Base-by-base conservation (phyloP, 257 asterid species). In the Parsonsia alboflavescens region DNA sequence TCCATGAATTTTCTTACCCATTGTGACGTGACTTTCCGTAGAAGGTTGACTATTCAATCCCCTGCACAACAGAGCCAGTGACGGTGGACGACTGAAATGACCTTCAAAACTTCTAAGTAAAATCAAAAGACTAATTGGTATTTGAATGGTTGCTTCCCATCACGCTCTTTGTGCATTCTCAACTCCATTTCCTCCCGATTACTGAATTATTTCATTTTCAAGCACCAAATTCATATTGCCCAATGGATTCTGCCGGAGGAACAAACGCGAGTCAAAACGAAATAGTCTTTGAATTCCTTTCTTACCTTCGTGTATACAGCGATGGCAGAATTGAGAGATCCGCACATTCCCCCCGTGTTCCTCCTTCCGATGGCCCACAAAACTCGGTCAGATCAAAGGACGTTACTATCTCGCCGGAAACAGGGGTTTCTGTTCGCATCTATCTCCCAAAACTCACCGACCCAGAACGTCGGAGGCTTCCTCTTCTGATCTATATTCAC, bases 401-500 rank as follows among this genome's bases (percentile, higher is more conserved):
- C 77, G 75, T 84, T 48, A 19, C 36, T 0, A 81, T 88, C 61
- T n/a, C 82, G 8, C 86, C 80, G 19, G 89, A 86, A 13, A 70
- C 45, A 53, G 48, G 70, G 39, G 33, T 88, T 1, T 75, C 87
- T 3, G 91, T 86, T n/a, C 77, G 91, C 24, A 16, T 88, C 5
- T 84, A 50, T 82, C 82, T 79, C 17, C 85, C 89, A 22, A 28
- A 22, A 16, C 71, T 42, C 39, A 75, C 74, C 30, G 22, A 22
- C 15, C 73, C 81, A 0, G 57, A 12, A 76, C 39, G 39, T 33
- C 74, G 62, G 50, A 88, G 82, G 70, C 83, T 82, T 17, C 90
- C 93, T 48, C 73, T 88, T 16, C 68, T 88, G 10, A 70, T 88
- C 68, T 88, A 81, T 83, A 74, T 64, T 69, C 93, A 88, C 68